A percentile compares a stretch with the other conserved stretches of the same genome.
Conservation (phyloP, 1,284 basidiomycete species). For the Schizophyllum amplum region DNA sequence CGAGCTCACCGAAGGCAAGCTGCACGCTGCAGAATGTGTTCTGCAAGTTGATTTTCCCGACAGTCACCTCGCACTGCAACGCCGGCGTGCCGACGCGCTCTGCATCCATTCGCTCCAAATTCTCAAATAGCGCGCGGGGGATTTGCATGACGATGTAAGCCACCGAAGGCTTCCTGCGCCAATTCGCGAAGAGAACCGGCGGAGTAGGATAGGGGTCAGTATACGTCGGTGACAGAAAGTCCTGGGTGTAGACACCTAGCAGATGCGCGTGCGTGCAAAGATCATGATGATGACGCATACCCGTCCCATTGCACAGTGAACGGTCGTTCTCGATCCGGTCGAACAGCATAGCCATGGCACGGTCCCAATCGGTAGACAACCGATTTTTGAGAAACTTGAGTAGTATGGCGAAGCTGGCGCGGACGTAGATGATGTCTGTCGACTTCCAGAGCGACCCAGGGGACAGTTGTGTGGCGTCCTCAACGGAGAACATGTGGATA, state of each 20-base stretch:
- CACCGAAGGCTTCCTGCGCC: conserved; percentile 22
- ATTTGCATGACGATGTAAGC: conserved; percentile 26
- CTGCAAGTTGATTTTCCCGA: conserved; percentile 9
- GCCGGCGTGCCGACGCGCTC: conserved; percentile 21
- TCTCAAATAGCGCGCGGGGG: conserved; percentile 22
- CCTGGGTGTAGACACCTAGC: conserved; percentile 22
- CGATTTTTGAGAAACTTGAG: conserved; percentile 26
- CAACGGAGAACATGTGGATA: conserved; percentile 29
- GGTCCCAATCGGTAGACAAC: conserved; percentile 8
- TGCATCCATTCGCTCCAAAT: conserved; percentile 12
- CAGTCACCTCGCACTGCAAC: conserved; percentile 22
- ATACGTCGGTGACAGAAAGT: conserved; percentile 7
- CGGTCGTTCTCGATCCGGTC: conserved; percentile 13
- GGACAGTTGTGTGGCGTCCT: conserved; percentile 15
- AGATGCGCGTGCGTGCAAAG: conserved; percentile 24
- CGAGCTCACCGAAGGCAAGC: conserved; percentile 22
- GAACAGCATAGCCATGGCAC: background rate
- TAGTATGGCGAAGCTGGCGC: conserved; percentile 34
- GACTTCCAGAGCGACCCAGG: conserved; percentile 15
- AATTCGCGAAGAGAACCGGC: conserved; percentile 18
- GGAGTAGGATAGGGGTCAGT: background rate
- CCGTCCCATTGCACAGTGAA: conserved; percentile 21
- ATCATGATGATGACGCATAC: conserved; percentile 29
- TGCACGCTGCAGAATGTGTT: conserved; percentile 24
- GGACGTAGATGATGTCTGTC: conserved; percentile 32